phyloP scores from a whole-genome alignment of 2,329 filamentous ascomycete species.

The Alternaria triticimaculans region DNA sequence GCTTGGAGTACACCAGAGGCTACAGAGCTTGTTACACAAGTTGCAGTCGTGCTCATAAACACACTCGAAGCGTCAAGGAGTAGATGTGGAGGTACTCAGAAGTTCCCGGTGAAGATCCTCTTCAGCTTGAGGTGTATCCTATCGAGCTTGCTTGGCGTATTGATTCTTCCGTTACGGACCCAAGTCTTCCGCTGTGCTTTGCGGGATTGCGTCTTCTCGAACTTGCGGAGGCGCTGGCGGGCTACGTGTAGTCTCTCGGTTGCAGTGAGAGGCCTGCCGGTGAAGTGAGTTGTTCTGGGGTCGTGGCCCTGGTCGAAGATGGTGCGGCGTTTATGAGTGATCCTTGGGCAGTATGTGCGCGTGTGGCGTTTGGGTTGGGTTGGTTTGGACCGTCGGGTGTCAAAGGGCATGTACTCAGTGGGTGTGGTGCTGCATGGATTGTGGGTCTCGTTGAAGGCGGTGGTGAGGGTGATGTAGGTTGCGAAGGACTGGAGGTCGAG shows the following conservation, averaged over 20 bases:
- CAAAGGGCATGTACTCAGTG: constrained; percentile 4
- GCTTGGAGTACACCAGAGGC: neutral
- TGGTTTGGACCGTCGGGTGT: neutral
- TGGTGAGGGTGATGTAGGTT: neutral
- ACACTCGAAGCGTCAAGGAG: neutral
- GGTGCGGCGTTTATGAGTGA: neutral
- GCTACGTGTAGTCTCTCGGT: constrained; percentile 12
- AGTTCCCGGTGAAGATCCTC: neutral
- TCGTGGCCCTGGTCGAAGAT: neutral
- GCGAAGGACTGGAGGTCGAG: neutral
- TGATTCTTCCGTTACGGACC: neutral
- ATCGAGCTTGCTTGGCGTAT: neutral
- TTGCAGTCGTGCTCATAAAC: constrained; percentile 9
- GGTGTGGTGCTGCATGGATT: neutral
- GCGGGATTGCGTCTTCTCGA: constrained; percentile 5
- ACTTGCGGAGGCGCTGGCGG: constrained; percentile 9
- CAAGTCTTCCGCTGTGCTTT: neutral
- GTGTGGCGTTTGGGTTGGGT: neutral
- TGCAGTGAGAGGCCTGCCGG: neutral
- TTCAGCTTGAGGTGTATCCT: constrained; percentile 1
- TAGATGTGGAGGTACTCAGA: neutral
- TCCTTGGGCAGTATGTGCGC: neutral
- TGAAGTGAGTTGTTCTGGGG: neutral
- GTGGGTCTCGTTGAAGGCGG: neutral
- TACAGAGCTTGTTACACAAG: neutral